These are phyloP conservation scores for Solanum hybrid DNA, from an alignment of 305 asterid species.

Conservation along the genomic window DNA sequence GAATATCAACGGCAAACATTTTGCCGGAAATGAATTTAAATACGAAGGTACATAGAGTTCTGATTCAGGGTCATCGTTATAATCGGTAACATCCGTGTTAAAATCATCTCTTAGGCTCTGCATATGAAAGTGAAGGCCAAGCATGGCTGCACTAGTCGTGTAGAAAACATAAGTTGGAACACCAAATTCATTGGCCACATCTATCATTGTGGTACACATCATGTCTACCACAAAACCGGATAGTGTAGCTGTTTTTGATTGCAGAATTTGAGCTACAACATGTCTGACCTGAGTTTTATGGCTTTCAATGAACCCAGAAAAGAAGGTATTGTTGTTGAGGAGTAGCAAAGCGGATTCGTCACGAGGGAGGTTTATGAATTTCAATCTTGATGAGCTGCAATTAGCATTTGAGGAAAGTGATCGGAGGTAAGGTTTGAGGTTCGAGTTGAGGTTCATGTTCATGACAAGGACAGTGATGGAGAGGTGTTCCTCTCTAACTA, in stretches of 20 bases:
- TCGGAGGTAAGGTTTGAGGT: background rate
- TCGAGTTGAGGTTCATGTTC: background rate
- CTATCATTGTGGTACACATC: background rate
- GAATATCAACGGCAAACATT: background rate
- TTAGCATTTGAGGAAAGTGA: background rate
- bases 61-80: background rate
- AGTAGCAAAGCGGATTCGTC: background rate
- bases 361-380: background rate
- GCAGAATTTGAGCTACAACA: background rate
- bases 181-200: background rate
- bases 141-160: background rate
- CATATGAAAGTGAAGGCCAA: background rate
- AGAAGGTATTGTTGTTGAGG: background rate
- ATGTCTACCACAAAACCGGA: background rate
- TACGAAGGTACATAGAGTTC: background rate
- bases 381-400: background rate
- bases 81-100: background rate
- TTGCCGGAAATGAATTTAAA: background rate
- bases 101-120: background rate
- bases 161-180: background rate
- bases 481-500: background rate
- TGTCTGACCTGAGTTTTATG: background rate
- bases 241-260: background rate
- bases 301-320: background rate
- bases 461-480: background rate